Evolutionary conservation across 352 stramenopile genomes (phyloP), one percentile per base, ranked within the genome.

Genomic region (Phytophthora colocasiae): DNA sequence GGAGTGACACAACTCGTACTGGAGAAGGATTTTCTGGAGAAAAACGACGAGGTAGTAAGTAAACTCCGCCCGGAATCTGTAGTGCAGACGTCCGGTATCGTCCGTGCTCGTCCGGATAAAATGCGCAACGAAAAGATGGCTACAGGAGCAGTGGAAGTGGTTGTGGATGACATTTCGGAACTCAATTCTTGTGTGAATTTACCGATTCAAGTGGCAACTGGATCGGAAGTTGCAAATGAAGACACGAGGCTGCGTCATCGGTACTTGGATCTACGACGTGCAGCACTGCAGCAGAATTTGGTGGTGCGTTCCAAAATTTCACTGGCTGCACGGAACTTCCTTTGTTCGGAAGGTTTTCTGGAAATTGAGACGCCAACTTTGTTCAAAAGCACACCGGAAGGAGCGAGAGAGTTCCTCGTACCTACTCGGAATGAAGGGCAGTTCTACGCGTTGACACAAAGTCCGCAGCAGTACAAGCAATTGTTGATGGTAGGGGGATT

Each of bases 381-480:
- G 15, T 96, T 96, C 63, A 96, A 95, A 70, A 91, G 78, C 59
- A 97, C 89, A 19, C 90, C 90, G 1, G 90, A 97, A 72, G 90
- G 90, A 1, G 89, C 90, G 3, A 69, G 90, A 9, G 90, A 97
- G 71, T 97, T 96, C 41, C 62, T 97, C 6, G 89, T 97, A 41
- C 90, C 89, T 1, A 92, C 87, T 11, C 71, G 87, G 26, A 86
- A 67, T 9, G 66, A 76, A 54, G 85, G 84, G 6, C 73, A 84
- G 61, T 94, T 95, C 59, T 97, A 96, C 51, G 91, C 91, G 19
- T 75, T 97, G 32, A 92, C 86, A 34, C 91, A 97, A 66, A 96
- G 86, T 63, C 91, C 91, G 14, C 91, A 97, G 70, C 90, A 97
- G 71, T 97, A 97, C 83, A 97, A 97, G 69, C 90, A 97, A 73